Conservation (phyloP, 257 asterid genomes). For the Solanum sparsipilum region DNA sequence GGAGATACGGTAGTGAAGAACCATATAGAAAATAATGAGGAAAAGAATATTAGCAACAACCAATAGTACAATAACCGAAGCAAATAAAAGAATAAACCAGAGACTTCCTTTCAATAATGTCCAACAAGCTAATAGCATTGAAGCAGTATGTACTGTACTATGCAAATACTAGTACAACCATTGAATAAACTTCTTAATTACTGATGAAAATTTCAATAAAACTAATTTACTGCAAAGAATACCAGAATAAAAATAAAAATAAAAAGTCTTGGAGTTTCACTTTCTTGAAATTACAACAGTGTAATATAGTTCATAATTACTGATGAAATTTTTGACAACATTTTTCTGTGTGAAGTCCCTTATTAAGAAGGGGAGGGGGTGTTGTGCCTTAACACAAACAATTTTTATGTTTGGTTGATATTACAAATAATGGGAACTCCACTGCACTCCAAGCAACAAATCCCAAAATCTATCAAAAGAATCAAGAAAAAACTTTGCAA, state of each 20-base stretch:
- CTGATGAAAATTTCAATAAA: neutral
- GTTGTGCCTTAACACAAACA: conserved; percentile 22
- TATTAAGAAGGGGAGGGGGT: conserved; percentile 22
- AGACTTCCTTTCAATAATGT: neutral
- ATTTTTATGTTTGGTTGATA: conserved; percentile 19
- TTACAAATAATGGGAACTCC: conserved; percentile 21
- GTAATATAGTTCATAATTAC: neutral
- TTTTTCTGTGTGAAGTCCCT: conserved; percentile 27
- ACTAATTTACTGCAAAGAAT: neutral
- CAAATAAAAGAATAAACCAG: neutral
- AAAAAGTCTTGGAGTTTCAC: neutral
- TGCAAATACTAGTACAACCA: neutral
- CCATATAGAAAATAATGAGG: neutral
- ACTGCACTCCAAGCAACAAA: conserved; percentile 17
- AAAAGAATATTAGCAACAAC: neutral
- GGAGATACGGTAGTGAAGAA: neutral
- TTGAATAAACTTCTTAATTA: neutral
- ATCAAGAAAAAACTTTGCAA: conserved; percentile 38
- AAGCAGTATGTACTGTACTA: neutral
- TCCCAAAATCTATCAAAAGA: conserved; percentile 53
- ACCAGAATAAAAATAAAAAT: neutral
- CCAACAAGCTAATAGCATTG: neutral
- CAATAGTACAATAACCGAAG: neutral
- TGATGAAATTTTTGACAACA: conserved; percentile 2
- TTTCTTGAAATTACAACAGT: neutral